A percentile compares a stretch with the other conserved stretches of the same genome.
Conservation (phyloP, 306 rosid species). For the Fragaria iinumae region DNA sequence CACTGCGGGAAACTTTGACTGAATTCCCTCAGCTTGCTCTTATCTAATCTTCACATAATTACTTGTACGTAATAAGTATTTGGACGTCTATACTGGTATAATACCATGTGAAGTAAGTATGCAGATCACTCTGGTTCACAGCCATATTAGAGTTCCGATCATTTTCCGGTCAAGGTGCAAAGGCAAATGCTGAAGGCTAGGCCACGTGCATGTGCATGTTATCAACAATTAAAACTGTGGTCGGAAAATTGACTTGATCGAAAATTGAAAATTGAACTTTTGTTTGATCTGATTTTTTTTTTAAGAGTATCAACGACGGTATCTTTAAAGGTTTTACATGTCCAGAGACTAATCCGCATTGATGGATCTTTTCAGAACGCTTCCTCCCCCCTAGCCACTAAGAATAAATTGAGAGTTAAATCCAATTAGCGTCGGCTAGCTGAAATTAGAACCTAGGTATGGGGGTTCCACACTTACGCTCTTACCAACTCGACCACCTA, state of each 20-base stretch:
- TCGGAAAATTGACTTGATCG: no score
- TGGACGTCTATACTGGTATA: not conserved
- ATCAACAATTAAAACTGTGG: no score
- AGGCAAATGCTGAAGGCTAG: not conserved
- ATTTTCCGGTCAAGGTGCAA: not conserved
- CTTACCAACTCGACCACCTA: no score
- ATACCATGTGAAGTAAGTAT: not conserved
- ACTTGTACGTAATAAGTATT: not conserved
- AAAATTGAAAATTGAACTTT: not conserved
- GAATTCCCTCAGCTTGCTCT: not conserved
- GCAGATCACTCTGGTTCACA: not conserved
- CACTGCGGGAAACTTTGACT: not conserved
- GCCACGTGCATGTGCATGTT: not conserved
- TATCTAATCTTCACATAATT: not conserved
- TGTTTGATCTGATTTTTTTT: not conserved
- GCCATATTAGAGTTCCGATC: not conserved
- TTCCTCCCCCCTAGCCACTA: no score
- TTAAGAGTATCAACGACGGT: no score
- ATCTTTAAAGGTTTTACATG: no score
- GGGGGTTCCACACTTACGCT: no score
- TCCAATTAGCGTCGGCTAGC: no score
- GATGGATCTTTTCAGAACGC: no score
- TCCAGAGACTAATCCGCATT: no score
- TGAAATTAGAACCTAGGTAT: no score
- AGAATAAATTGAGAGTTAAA: no score